phyloP scores from a whole-genome alignment of 192 early-diverging fungal species.

The Helicostylum pulchrum region DNA sequence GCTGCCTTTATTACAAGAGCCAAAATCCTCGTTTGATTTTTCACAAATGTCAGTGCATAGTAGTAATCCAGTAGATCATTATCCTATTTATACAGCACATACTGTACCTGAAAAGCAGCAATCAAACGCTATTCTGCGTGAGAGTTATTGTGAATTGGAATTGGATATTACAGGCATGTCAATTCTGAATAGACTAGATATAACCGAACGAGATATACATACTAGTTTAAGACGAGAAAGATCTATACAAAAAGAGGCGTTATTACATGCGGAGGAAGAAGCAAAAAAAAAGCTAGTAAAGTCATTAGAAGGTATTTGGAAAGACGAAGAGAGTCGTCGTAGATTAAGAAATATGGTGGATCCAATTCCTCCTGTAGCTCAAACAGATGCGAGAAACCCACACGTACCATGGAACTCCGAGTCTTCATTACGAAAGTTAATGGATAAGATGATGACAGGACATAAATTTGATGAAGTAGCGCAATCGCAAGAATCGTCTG shows the following conservation, averaged over 20 bases:
- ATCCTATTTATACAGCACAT: conserved; percentile 4
- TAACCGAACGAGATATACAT: conserved; percentile 52
- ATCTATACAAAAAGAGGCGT: conserved; percentile 4
- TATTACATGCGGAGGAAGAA: not conserved
- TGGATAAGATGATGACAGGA: not conserved
- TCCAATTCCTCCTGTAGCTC: conserved; percentile 3
- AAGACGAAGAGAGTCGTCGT: conserved; percentile 57
- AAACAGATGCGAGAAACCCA: conserved; percentile 3
- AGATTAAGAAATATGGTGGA: not conserved
- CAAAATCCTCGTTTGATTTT: conserved; percentile 16
- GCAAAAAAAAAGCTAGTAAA: conserved; percentile 52
- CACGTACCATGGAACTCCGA: conserved; percentile 24
- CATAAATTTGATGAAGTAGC: not conserved
- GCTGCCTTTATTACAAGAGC: conserved; percentile 13
- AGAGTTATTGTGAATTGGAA: conserved; percentile 73
- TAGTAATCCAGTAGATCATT: not conserved
- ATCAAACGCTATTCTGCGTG: conserved; percentile 39
- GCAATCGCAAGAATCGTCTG: not conserved
- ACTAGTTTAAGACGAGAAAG: conserved; percentile 36
- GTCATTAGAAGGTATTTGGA: conserved; percentile 59
- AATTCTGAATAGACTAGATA: conserved; percentile 61
- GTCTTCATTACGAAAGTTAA: not conserved
- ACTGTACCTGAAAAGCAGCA: conserved; percentile 16
- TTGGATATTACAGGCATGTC: conserved; percentile 58
- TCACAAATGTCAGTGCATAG: not conserved